Evolutionary conservation across 2,329 filamentous ascomycete genomes (phyloP), one percentile per base, ranked within the genome.

Genomic region (Calonectria pauciramosa): DNA sequence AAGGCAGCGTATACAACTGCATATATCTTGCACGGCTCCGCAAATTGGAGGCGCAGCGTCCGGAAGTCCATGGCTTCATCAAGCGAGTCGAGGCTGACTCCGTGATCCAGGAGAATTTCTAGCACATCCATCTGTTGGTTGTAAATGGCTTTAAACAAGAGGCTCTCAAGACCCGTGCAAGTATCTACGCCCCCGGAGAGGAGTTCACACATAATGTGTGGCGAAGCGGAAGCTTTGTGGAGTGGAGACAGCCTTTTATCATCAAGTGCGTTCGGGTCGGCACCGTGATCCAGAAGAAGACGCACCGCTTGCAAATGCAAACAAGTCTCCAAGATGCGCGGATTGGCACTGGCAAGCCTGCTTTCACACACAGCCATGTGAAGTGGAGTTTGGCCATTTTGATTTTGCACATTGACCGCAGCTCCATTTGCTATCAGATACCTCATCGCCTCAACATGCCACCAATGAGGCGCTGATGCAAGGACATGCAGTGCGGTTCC

Each of bases 401-500:
- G 41, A 11, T 77, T 34, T 10, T 36, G 1, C 0, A 67, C 69
- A 36, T 80, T 63, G 1, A 74, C 49, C 4, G 70, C 28, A 2
- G 78, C 77, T n/a, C 78, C 78, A 1, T 72, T 32, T 5, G 38
- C 36, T 20, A 79, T 56, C 5, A 80, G 44, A 26, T 76, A 78
- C 16, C 20, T 67, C 8, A 80, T n/a, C 9, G 30, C 78, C 8
- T 77, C 69, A 9, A 77, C 0, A 14, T 80, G 73, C 79, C 79
- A 80, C 63, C 75, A 75, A 11, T 54, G 11, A 14, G 68, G 54
- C 3, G 63, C 77, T 10, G 74, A 68, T 3, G 78, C 78, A 2
- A 80, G 70, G 0, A 77, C 8, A 56, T 80, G 79, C 1, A 80
- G 70, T 18, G 76, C 77, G 2, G 75, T 79, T 1, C 56, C 66